These are phyloP conservation scores for Brassica balearica DNA, from an alignment of 441 rosid genomes.

Conservation along the genomic window DNA sequence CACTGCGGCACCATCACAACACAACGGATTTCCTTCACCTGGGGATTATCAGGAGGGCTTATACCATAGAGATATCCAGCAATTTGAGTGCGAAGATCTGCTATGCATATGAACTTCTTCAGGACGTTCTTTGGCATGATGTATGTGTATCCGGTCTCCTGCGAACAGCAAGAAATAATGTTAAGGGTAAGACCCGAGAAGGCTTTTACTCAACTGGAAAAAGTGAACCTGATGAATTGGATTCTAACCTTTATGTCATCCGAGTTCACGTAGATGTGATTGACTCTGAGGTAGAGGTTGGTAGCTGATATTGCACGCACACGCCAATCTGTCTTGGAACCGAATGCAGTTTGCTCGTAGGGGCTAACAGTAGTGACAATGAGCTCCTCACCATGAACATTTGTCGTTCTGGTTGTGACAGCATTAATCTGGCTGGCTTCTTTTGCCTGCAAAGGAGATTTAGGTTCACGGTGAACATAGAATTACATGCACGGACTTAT, in stretches of 20 bases:
- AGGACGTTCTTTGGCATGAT: constrained; percentile 97
- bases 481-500: background rate
- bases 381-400: constrained; percentile 95
- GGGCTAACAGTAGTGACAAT: constrained; percentile 93
- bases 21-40: constrained; percentile 97
- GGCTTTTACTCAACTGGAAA: background rate
- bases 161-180: background rate
- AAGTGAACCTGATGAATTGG: background rate
- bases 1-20: constrained; percentile 93
- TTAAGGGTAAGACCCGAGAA: background rate
- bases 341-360: constrained; percentile 65
- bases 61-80: constrained; percentile 50
- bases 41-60: constrained; percentile 97
- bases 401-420: constrained; percentile 92
- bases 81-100: constrained; percentile 1
- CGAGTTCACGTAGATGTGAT: constrained; percentile 92
- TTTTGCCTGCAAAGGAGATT: constrained; percentile 48
- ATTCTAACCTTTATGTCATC: constrained; percentile 87
- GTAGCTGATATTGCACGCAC: constrained; percentile 13
- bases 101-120: constrained; percentile 60
- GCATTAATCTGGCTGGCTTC: constrained; percentile 98
- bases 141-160: constrained; percentile 95
- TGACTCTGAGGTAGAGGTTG: constrained; percentile 53
- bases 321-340: constrained; percentile 9
- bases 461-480: background rate